phyloP scores from a whole-genome alignment of 768 basidiomycete genomes.

The Sarcodon sp. region DNA sequence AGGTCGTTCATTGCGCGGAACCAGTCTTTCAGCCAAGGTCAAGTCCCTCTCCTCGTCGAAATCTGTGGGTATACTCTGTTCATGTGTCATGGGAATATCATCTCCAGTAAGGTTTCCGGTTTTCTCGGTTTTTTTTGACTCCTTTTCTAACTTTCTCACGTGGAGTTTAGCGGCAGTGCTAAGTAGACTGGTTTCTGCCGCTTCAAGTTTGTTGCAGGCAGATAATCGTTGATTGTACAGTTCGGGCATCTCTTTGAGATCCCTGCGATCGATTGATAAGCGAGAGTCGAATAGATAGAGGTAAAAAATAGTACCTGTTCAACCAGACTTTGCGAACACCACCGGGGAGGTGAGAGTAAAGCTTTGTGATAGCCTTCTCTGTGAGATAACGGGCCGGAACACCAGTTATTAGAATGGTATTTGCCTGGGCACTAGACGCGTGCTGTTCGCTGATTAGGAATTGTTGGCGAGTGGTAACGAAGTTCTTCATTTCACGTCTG shows the following conservation, averaged over 20 bases:
- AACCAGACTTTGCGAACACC: slow-evolving; percentile 90
- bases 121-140: slow-evolving; percentile 19
- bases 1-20: slow-evolving; percentile 66
- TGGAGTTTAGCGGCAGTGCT: slow-evolving; percentile 66
- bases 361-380: slow-evolving; percentile 44
- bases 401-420: slow-evolving; percentile 83
- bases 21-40: slow-evolving; percentile 26
- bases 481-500: slow-evolving; percentile 67
- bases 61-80: slow-evolving; percentile 10
- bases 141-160: slow-evolving; percentile 37
- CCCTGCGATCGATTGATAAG: slow-evolving; percentile 22
- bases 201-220: slow-evolving; percentile 73
- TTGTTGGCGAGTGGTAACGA: slow-evolving; percentile 67
- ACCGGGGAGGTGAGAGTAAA: slow-evolving; percentile 81
- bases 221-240: slow-evolving; percentile 63
- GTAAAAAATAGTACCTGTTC: slow-evolving; percentile 45
- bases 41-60: slow-evolving; percentile 16
- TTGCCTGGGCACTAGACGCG: slow-evolving; percentile 72
- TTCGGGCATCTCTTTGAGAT: slow-evolving; percentile 80
- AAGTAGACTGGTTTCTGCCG: slow-evolving; percentile 70
- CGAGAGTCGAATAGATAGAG: background rate
- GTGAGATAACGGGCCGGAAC: slow-evolving; percentile 72
- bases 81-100: background rate
- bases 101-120: slow-evolving; percentile 3
- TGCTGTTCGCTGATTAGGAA: slow-evolving; percentile 69